Conservation (phyloP, 2,329 filamentous ascomycete species). For the Verticillium nubilum region DNA sequence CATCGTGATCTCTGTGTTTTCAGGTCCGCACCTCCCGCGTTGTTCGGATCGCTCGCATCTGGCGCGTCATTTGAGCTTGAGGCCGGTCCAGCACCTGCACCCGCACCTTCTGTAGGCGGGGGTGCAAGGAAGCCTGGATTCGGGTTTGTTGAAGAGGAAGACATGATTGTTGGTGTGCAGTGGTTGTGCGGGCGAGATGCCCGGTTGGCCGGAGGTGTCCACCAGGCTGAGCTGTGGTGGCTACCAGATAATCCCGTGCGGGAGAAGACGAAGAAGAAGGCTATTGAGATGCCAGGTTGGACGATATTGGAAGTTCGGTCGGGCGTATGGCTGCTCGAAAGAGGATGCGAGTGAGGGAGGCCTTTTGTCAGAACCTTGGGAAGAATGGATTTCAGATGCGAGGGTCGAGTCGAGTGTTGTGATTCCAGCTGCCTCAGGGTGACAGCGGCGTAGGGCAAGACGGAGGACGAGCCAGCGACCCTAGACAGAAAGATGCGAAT, state of each 20-base stretch:
- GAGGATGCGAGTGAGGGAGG: background rate
- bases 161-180: conserved; percentile 16
- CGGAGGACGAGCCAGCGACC: background rate
- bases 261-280: background rate
- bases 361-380: background rate
- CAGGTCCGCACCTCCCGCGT: conserved; percentile 39
- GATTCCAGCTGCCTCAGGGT: background rate
- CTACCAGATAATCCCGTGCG: conserved; percentile 5
- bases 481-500: background rate
- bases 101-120: conserved; percentile 7
- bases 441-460: background rate
- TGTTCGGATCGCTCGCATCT: background rate
- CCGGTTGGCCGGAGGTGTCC: conserved; percentile 33
- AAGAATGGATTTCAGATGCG: background rate
- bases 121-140: conserved; percentile 5
- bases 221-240: conserved; percentile 32
- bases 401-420: background rate
- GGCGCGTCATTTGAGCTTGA: background rate
- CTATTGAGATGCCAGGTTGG: background rate
- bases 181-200: conserved; percentile 15
- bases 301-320: background rate
- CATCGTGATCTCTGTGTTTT: conserved; percentile 78
- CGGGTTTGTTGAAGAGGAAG: background rate
- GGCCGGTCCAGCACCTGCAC: conserved; percentile 28
- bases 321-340: background rate